phyloP scores from a whole-genome alignment of 148 eudicot species.

The Rhododendron williamsianum region DNA sequence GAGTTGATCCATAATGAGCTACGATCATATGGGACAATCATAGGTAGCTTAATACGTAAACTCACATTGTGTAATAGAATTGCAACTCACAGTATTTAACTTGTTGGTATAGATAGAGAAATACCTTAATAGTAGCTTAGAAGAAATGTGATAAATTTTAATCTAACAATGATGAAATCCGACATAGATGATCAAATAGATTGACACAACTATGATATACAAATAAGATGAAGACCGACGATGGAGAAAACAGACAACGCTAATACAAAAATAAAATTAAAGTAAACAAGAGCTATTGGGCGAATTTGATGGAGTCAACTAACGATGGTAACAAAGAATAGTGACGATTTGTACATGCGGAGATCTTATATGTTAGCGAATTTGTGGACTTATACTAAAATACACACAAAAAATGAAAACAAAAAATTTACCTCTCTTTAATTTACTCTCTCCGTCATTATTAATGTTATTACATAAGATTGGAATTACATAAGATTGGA shows the following conservation, averaged over 20 bases:
- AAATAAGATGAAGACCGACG: neutral
- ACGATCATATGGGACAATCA: neutral
- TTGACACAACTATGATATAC: neutral
- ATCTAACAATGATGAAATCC: neutral
- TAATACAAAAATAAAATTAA: neutral
- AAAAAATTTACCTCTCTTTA: neutral
- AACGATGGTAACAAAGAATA: neutral
- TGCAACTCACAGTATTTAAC: neutral
- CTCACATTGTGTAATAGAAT: neutral
- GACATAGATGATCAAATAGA: neutral
- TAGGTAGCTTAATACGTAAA: neutral
- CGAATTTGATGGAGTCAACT: neutral
- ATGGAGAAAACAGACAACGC: neutral
- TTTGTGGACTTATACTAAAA: neutral
- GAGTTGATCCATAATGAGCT: neutral
- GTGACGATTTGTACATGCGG: neutral
- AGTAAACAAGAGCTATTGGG: neutral
- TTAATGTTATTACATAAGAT: no score
- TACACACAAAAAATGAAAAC: no score
- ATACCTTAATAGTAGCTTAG: neutral
- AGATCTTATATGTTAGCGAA: neutral
- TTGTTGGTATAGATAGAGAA: neutral
- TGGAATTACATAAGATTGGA: no score
- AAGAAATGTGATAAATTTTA: no score
- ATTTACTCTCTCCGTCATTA: no score